Percentiles rank a stretch among this genome's conserved stretches.
These are phyloP conservation scores for Melampsora americana DNA, from an alignment of 1,284 basidiomycete species.

Conservation along the genomic window DNA sequence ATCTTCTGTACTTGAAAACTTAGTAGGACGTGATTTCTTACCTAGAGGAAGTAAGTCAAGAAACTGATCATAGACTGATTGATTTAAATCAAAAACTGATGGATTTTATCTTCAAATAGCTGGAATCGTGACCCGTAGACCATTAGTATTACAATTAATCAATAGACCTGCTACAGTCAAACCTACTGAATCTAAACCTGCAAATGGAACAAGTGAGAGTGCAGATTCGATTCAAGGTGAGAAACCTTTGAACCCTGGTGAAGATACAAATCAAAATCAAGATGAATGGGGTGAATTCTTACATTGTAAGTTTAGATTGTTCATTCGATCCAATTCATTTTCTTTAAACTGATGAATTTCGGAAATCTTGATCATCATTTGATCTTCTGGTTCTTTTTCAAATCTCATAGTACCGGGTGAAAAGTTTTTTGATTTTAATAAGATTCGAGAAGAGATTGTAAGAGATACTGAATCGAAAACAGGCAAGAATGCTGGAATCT, in stretches of 20 bases:
- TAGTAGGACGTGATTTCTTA: conserved; percentile 93
- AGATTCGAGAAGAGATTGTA: conserved; percentile 93
- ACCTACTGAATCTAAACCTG: conserved; percentile 42
- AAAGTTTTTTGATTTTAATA: conserved; percentile 95
- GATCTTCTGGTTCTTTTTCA: not conserved
- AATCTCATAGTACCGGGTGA: conserved; percentile 77
- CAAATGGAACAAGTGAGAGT: conserved; percentile 17
- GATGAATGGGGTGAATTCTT: conserved; percentile 99
- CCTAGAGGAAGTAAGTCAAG: conserved; percentile 72
- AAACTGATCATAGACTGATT: conserved; percentile 3
- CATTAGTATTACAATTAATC: conserved; percentile 90
- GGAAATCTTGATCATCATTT: not conserved
- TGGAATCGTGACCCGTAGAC: conserved; percentile 94
- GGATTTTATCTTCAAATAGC: conserved; percentile 47
- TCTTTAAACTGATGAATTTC: not conserved
- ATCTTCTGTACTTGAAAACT: conserved; percentile 65
- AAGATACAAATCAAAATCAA: conserved; percentile 64
- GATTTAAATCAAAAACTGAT: not conserved
- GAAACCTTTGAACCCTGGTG: conserved; percentile 52
- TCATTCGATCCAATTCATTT: not conserved
- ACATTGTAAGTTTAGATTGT: conserved; percentile 59
- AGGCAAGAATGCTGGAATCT: conserved; percentile 91
- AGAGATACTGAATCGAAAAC: conserved; percentile 97
- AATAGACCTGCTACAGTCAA: conserved; percentile 62
- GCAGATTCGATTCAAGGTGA: not conserved